phyloP scores from a whole-genome alignment of 768 basidiomycete species.

The Phaeotremella fagi region DNA sequence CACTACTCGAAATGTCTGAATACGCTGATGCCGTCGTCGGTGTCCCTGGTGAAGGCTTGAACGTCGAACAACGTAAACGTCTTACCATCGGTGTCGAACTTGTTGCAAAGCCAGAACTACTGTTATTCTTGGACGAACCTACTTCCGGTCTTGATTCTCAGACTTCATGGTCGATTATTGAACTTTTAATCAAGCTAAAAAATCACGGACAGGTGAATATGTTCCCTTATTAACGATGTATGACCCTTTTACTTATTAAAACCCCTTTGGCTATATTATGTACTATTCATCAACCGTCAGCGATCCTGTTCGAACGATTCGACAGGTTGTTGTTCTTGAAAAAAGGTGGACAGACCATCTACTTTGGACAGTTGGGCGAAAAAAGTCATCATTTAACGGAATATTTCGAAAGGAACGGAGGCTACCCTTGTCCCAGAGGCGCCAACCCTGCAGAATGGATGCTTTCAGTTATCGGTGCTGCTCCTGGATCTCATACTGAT shows the following conservation, averaged over 20 bases:
- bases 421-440: conserved; percentile 61
- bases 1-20: conserved; percentile 49
- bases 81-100: conserved; percentile 50
- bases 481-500: conserved; percentile 56
- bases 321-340: conserved; percentile 58
- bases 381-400: conserved; percentile 64
- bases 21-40: conserved; percentile 47
- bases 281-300: conserved; percentile 57
- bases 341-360: conserved; percentile 82
- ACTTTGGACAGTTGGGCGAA: conserved; percentile 80
- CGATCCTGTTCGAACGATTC: conserved; percentile 80
- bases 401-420: conserved; percentile 74
- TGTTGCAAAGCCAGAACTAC: conserved; percentile 49
- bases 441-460: conserved; percentile 61
- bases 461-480: conserved; percentile 80
- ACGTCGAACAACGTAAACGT: conserved; percentile 34
- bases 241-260: no score
- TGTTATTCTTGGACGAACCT: conserved; percentile 54
- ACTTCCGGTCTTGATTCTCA: conserved; percentile 63
- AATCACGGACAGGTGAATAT: no score
- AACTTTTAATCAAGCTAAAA: conserved; percentile 51
- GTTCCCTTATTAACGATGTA: no score
- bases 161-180: conserved; percentile 75
- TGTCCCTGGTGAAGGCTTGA: conserved; percentile 49
- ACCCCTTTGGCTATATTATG: conserved; percentile 51